Percentiles rank a stretch among this genome's conserved stretches.
These are phyloP conservation scores for Lepraria neglecta DNA, from an alignment of 495 filamentous ascomycete species.

Conservation along the genomic window DNA sequence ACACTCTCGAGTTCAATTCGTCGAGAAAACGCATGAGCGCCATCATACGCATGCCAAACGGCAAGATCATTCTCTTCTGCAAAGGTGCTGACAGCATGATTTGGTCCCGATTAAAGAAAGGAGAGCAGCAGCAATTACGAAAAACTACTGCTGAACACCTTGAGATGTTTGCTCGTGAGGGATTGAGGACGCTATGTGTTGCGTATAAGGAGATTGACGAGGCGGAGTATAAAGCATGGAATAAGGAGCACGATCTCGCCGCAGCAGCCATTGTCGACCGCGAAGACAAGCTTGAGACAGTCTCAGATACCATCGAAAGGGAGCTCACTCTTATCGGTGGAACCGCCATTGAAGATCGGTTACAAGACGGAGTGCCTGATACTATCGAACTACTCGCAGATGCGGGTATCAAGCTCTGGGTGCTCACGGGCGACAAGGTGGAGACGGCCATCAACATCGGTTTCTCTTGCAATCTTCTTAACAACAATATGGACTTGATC, in stretches of 20 bases:
- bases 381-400: conserved; percentile 88
- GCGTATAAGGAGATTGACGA: conserved; percentile 80
- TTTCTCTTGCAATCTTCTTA: conserved; percentile 95
- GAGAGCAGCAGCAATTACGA: conserved; percentile 80
- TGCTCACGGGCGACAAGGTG: conserved; percentile 96
- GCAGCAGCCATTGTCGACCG: conserved; percentile 76
- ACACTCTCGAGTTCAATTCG: conserved; percentile 97
- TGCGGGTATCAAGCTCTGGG: conserved; percentile 99
- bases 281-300: conserved; percentile 88
- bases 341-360: conserved; percentile 94
- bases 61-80: conserved; percentile 86
- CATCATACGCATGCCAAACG: conserved; percentile 93
- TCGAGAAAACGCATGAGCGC: conserved; percentile 97
- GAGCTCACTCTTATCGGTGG: conserved; percentile 86
- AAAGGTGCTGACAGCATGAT: conserved; percentile 98
- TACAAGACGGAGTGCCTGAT: conserved; percentile 96
- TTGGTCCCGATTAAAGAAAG: conserved; percentile 80
- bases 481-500: conserved; percentile 97
- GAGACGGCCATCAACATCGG: conserved; percentile 99
- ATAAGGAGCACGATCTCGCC: conserved; percentile 77
- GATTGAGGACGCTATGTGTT: conserved; percentile 89
- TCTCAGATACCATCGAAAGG: conserved; percentile 85
- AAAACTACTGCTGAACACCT: conserved; percentile 83
- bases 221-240: conserved; percentile 82
- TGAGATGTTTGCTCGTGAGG: conserved; percentile 94